Evolutionary conservation across 345 rosid genomes (phyloP), one percentile per base, ranked within the genome.

Genomic region (Gossypium longicalyx): DNA sequence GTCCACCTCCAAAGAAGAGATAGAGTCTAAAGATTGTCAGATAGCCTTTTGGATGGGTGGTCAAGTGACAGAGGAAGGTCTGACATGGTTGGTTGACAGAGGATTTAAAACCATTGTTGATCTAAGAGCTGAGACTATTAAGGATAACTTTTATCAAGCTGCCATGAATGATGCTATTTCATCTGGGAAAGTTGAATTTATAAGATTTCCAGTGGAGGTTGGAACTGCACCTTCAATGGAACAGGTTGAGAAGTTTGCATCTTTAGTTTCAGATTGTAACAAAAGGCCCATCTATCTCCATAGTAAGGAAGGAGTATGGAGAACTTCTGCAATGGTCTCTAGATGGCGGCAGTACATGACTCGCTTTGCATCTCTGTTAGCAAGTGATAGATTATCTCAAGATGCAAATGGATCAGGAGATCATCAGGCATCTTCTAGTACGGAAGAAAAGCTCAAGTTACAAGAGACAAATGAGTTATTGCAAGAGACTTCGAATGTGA

Each of bases 41-140:
- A 81, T 87, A 71, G 91, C 95, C n/a, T 94, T 92, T 84, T 94
- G 92, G 88, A 87, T 71, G 80, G 98, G 98, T 63, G 97, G 98
- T 62, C 98, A 89, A 84, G 91, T 92, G 25, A 88, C 98, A 0
- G 88, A 88, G 52, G 98, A 94, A 82, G 93, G 95, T 74, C 82
- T 94, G 77, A 85, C 81, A 76, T 94, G 98, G 97, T 85, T 94
- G 29, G 58, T 94, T 38, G 90, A 89, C 51, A 84, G 83, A 62
- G 95, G 95, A 69, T 91, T 83, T 79, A 89, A 89, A 84, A 91
- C 97, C 20, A 89, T 94, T 70, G 90, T 94, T 57, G 97, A 94
- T 89, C 80, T 92, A 25, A 92, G 95, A 79, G 90, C 89, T 60
- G 98, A 94, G 80, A 83, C 61, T 29, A 85, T 92, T 65, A 94